Base-by-base conservation (phyloP, 441 rosid genomes). In the Adansonia grandidieri region DNA sequence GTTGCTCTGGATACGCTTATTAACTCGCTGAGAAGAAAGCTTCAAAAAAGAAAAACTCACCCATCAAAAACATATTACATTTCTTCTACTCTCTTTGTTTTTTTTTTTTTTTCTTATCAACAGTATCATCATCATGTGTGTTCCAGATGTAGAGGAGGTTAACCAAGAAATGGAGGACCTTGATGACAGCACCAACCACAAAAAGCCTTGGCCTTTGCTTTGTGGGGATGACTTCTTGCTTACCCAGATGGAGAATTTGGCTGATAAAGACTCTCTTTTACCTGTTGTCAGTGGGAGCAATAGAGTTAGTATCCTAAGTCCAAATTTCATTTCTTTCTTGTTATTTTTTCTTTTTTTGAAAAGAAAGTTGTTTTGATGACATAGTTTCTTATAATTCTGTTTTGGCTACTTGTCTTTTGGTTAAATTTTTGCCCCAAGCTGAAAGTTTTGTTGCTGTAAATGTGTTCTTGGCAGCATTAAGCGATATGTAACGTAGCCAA, bases 161-260 rank as follows among this genome's bases (percentile, higher is more conserved):
- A 67, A 13, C 72, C 80, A 79, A 79, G 90, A 88, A 71, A 76
- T 63, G 77, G 88, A 79, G 78, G 69, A 40, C 60, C 78, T 75
- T 17, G 51, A 71, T 45, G 74, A 63, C 44, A 65, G 57, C 70
- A 56, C 64, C 71, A 70, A 40, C 42, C 42, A 37, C 71, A 71
- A 53, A 20, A 58, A 48, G 28, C 61, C 88, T 71, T 74, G 84
- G 88, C 82, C 86, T 82, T 82, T 81, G 72, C 88, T 85, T 79
- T 86, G 85, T 63, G 80, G 83, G 60, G 84, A 79, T 69, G 84
- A 83, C 11, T 28, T 79, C 54, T 80, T 86, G 81, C 72, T 64
- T 80, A 61, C 91, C 87, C 89, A 81, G 80, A 83, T 85, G 84
- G 89, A 86, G 71, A 79, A 80, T 83, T 63, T 62, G 78, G 82